These are phyloP conservation scores for Ploettnerulaceae sp. DNA, from an alignment of 2,329 filamentous ascomycete genomes.

Conservation along the genomic window DNA sequence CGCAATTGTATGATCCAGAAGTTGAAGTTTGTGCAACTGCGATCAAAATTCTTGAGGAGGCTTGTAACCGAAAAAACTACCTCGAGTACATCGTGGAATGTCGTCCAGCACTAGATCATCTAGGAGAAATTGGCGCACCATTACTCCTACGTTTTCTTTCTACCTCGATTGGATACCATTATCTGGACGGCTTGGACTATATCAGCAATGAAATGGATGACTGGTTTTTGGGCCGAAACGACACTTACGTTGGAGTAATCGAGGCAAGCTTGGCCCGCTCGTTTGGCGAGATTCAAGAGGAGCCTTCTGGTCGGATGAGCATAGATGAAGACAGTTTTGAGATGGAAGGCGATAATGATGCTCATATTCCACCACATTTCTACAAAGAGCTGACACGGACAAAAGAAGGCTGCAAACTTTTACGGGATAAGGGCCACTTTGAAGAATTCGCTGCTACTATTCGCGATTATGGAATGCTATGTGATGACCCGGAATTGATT, in stretches of 20 bases:
- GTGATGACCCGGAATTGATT: slow-evolving; percentile 77
- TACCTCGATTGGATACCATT: slow-evolving; percentile 95
- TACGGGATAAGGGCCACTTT: slow-evolving; percentile 93
- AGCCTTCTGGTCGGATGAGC: slow-evolving; percentile 31
- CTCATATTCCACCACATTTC: slow-evolving; percentile 84
- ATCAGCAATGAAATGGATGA: slow-evolving; percentile 99
- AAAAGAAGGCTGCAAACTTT: slow-evolving; percentile 81
- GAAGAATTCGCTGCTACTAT: slow-evolving; percentile 89
- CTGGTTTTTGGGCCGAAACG: slow-evolving; percentile 96
- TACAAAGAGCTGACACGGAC: slow-evolving; percentile 93
- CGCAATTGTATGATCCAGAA: slow-evolving; percentile 94
- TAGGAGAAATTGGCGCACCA: slow-evolving; percentile 94
- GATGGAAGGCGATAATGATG: slow-evolving; percentile 42
- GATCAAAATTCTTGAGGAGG: slow-evolving; percentile 95
- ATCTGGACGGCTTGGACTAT: slow-evolving; percentile 93
- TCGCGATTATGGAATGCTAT: slow-evolving; percentile 77
- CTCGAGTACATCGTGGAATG: slow-evolving; percentile 97
- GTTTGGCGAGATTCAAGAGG: slow-evolving; percentile 51
- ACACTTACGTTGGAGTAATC: slow-evolving; percentile 89
- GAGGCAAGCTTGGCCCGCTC: slow-evolving; percentile 91
- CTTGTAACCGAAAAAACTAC: slow-evolving; percentile 86
- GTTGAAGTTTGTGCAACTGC: slow-evolving; percentile 94
- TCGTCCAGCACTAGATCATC: slow-evolving; percentile 85
- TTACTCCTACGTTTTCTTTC: slow-evolving; percentile 88
- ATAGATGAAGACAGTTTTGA: slow-evolving; percentile 38